A percentile compares a stretch with the other conserved stretches of the same genome.
phyloP scores from a whole-genome alignment of 2,329 filamentous ascomycete genomes.

The Phaeophleospora eucalypticola region DNA sequence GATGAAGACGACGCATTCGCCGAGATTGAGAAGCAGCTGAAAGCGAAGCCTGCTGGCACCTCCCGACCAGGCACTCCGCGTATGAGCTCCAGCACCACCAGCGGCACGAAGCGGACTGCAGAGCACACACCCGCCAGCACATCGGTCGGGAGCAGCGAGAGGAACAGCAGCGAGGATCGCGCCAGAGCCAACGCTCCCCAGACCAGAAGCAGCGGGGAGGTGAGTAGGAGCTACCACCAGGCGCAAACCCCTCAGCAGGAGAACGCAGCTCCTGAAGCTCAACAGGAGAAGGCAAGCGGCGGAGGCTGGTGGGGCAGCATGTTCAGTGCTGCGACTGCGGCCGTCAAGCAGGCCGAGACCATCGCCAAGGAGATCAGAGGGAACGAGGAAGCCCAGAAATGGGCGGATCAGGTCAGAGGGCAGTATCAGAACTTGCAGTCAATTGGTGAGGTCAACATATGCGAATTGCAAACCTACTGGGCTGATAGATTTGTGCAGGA shows the following conservation, averaged over 20 bases:
- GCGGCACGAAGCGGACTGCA: constrained; percentile 33
- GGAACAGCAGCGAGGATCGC: constrained; percentile 62
- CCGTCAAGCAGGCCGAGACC: constrained; percentile 86
- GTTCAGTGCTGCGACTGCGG: constrained; percentile 75
- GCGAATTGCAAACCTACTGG: neutral
- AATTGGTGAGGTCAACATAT: constrained; percentile 64
- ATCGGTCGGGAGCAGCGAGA: constrained; percentile 44
- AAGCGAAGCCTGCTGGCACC: constrained; percentile 61
- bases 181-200: constrained; percentile 28
- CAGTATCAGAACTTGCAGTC: constrained; percentile 68
- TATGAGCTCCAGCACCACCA: constrained; percentile 46
- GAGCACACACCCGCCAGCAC: constrained; percentile 48
- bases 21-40: constrained; percentile 77
- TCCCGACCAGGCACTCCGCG: constrained; percentile 81
- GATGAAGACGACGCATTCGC: constrained; percentile 69
- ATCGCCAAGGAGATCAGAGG: constrained; percentile 93
- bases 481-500: too few relatives aligned
- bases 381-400: constrained; percentile 93
- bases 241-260: constrained; percentile 63
- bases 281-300: constrained; percentile 35
- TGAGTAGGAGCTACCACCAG: constrained; percentile 65
- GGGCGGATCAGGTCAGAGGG: constrained; percentile 88
- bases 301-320: constrained; percentile 87
- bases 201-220: constrained; percentile 72
- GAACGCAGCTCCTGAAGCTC: constrained; percentile 45